A percentile compares a stretch with the other conserved stretches of the same genome.
Conservation (phyloP, 1,139 yeast species). For the Pichia sp. region DNA sequence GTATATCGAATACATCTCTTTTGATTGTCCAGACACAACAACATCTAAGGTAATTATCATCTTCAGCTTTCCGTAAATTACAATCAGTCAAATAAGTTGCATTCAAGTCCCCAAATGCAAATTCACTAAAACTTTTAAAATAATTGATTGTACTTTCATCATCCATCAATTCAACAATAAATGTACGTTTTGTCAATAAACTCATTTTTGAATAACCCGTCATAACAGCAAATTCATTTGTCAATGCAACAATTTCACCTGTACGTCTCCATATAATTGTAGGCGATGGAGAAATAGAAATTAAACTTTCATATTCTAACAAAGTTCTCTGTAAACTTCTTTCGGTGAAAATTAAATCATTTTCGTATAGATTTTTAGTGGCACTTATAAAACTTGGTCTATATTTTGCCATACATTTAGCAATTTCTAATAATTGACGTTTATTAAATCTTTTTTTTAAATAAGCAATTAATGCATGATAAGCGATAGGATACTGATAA, state of each 20-base stretch:
- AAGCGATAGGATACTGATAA: constrained; percentile 63
- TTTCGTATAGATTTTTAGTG: constrained; percentile 59
- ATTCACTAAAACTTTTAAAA: constrained; percentile 75
- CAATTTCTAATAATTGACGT: constrained; percentile 47
- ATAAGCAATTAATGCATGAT: constrained; percentile 53
- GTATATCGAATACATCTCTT: constrained; percentile 84
- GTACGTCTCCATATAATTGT: constrained; percentile 75
- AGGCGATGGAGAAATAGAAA: constrained; percentile 56
- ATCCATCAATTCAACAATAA: constrained; percentile 76
- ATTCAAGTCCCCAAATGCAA: constrained; percentile 85
- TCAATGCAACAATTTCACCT: constrained; percentile 67
- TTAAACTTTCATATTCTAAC: constrained; percentile 55
- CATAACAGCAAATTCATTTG: constrained; percentile 58
- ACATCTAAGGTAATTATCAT: constrained; percentile 39
- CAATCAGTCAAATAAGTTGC: constrained; percentile 47
- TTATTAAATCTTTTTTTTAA: constrained; percentile 48
- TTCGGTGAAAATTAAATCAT: constrained; percentile 60
- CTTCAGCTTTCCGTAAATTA: constrained; percentile 34
- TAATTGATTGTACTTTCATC: constrained; percentile 82
- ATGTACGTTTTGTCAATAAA: constrained; percentile 46
- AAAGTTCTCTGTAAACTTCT: constrained; percentile 63
- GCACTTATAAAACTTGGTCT: constrained; percentile 71
- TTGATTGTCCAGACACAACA: constrained; percentile 64
- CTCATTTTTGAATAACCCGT: constrained; percentile 50
- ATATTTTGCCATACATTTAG: constrained; percentile 63